Base-by-base conservation (phyloP, 441 rosid genomes). In the Hypseocharis bilobata region DNA sequence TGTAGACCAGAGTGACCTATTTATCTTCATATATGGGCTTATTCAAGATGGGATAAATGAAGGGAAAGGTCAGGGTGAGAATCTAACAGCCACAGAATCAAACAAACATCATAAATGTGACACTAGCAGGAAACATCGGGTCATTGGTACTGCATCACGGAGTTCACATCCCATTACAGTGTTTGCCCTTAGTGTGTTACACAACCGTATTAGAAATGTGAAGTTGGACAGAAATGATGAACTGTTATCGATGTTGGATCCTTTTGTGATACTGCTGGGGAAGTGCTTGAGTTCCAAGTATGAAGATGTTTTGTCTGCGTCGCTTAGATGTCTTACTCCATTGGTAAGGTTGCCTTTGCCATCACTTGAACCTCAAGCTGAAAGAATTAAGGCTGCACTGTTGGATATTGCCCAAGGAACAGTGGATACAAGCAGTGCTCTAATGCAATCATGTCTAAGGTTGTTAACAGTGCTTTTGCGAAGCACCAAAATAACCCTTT, bases 231-330 rank as follows among this genome's bases (percentile, higher is more conserved):
- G 76, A 65, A 72, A 73, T 64, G 68, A 83, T 75, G 76, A 65
- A 66, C 74, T 85, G 44, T 66, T 86, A 54, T 80, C 89, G 1
- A 89, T 77, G 96, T 78, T 91, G 84, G 96, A 89, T 79, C 93
- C 99, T 13, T 94, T 94, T 73, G 84, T 94, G 61, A 75, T 72
- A 68, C 75, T 88, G 64, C 79, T 91, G 51, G 80, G 91, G 45
- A 73, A 71, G 60, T 89, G 94, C 82, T 78, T 94, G 92, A 79
- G 84, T 79, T 88, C 96, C 10, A 88, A 86, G 74, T 89, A 88
- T 72, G 96, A 91, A 81, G 88, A 88, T 73, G 72, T 91, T 69
- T 76, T 94, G 49, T 82, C 94, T 19, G 78, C 86, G 51, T 83
- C 92, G 49, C 83, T 94, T 60, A 83, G 84, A 78, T 91, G 99